A percentile compares a stretch with the other conserved stretches of the same genome.
These are phyloP conservation scores for Thelephora aurantiotincta DNA, from an alignment of 768 basidiomycete species.

Conservation along the genomic window DNA sequence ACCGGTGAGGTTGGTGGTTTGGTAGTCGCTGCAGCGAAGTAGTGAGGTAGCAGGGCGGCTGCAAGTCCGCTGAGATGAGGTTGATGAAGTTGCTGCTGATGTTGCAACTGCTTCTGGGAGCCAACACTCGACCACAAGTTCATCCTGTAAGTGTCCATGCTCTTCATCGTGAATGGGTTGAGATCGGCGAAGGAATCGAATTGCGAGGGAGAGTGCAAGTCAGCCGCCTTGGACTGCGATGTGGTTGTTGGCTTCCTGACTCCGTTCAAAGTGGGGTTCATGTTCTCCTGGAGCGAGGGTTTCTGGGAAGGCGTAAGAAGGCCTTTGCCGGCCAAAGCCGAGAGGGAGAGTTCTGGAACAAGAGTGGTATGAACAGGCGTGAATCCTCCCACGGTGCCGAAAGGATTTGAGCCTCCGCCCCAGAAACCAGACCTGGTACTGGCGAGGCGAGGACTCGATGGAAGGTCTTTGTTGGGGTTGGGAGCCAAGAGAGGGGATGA, in stretches of 20 bases:
- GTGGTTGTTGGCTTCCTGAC: constrained; percentile 9
- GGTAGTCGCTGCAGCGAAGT: constrained; percentile 19
- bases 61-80: constrained; percentile 15
- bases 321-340: constrained; percentile 15
- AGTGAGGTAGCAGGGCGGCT: constrained; percentile 21
- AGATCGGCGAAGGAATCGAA: constrained; percentile 72
- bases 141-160: constrained; percentile 76
- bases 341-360: constrained; percentile 43
- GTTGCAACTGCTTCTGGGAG: constrained; percentile 40
- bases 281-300: constrained; percentile 48
- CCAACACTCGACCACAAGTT: constrained; percentile 91
- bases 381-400: constrained; percentile 43
- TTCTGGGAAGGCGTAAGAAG: not conserved
- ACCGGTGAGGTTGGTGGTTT: constrained; percentile 8
- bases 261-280: constrained; percentile 59
- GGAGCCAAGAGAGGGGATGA: constrained; percentile 32
- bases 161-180: constrained; percentile 81
- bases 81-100: constrained; percentile 16
- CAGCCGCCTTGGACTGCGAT: constrained; percentile 19
- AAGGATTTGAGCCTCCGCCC: constrained; percentile 39
- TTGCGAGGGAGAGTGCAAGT: constrained; percentile 15
- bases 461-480: constrained; percentile 69
- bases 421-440: constrained; percentile 45
- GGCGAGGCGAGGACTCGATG: constrained; percentile 42
- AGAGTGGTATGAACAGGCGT: constrained; percentile 80